Evolutionary conservation across 352 stramenopile genomes (phyloP), one percentile per base, ranked within the genome.

Genomic region (Globisporangium solare): DNA sequence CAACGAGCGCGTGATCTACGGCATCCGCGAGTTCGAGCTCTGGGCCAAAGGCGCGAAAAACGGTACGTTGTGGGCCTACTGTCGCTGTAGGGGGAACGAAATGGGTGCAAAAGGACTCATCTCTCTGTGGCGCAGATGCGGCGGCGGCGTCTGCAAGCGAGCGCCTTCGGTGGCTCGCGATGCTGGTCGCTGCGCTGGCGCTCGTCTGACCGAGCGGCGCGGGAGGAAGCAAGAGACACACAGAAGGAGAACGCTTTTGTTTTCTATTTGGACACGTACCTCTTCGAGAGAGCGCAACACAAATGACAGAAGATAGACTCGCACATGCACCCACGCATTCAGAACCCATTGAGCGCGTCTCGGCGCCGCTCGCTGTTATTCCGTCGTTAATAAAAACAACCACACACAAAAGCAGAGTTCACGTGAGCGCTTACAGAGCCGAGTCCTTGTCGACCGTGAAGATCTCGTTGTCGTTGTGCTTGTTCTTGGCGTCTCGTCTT

Each of bases 391-490:
- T 48, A 63, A 58, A 58, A 32, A 49, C 32, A 58, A 50, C 27
- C 27, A 35, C 27, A 10, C 42, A 41, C 31, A 47, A 40, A 31
- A 32, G 37, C 40, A 60, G 54, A 51, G 39, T 66, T 75, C 63
- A 53, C 39, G n/a, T 74, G 52, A 72, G 42, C 45, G 48, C 58
- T 83, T 87, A 90, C 68, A 90, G 67, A 3, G 74, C 77, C 51
- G 80, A 90, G 66, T 80, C 76, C 72, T 88, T 78, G 72, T 90
- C 80, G 51, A 90, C 65, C 35, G 80, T 90, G 60, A 90, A 90
- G 69, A 90, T 90, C 45, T 68, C 73, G 32, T 70, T 72, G 54
- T 88, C 70, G 54, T 88, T 59, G 49, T 76, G 70, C 32, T 68
- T 66, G 48, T 59, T 71, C 70, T 86, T 90, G 49, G 20, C 62